Evolutionary conservation across 2,329 filamentous ascomycete genomes (phyloP).

Genomic region (Claviceps sp.): DNA sequence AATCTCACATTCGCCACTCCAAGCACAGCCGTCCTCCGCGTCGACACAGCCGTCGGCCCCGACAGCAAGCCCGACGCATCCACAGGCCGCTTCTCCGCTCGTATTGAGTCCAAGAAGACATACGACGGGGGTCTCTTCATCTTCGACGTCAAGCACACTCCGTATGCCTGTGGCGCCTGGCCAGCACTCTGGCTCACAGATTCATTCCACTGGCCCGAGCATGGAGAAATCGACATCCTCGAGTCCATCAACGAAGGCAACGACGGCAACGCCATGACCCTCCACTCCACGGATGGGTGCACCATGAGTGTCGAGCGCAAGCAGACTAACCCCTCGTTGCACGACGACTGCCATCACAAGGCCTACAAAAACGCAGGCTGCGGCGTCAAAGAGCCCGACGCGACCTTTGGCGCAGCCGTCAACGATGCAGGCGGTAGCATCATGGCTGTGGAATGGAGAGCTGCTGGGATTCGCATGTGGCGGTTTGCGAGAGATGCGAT

Average conservation of each 20-base stretch:
- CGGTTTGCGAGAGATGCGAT: conserved; percentile 37
- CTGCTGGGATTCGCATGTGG: conserved; percentile 50
- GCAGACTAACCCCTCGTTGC: conserved; percentile 31
- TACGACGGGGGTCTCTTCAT: conserved; percentile 54
- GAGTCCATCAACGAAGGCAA: conserved; percentile 42
- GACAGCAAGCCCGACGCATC: conserved; percentile 34
- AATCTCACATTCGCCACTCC: conserved; percentile 50
- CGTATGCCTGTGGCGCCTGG: conserved; percentile 51
- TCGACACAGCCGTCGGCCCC: conserved; percentile 45
- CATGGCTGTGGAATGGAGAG: conserved; percentile 47
- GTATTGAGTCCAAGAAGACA: conserved; percentile 44
- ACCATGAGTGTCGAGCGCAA: conserved; percentile 40
- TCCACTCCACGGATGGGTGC: conserved; percentile 42
- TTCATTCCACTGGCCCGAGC: conserved; percentile 43
- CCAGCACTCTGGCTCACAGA: conserved; percentile 55
- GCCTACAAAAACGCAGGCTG: conserved; percentile 44
- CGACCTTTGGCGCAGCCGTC: conserved; percentile 36
- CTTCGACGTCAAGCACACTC: conserved; percentile 52
- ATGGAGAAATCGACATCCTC: conserved; percentile 53
- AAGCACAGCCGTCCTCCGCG: conserved; percentile 40
- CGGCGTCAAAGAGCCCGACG: conserved; percentile 29
- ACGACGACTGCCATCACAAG: conserved; percentile 36
- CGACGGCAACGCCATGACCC: conserved; percentile 43
- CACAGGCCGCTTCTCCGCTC: conserved; percentile 49
- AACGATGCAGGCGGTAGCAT: conserved; percentile 43